Evolutionary conservation across 2,329 filamentous ascomycete genomes (phyloP), one percentile per base, ranked within the genome.

Genomic region (Taxawa tesnikishii): DNA sequence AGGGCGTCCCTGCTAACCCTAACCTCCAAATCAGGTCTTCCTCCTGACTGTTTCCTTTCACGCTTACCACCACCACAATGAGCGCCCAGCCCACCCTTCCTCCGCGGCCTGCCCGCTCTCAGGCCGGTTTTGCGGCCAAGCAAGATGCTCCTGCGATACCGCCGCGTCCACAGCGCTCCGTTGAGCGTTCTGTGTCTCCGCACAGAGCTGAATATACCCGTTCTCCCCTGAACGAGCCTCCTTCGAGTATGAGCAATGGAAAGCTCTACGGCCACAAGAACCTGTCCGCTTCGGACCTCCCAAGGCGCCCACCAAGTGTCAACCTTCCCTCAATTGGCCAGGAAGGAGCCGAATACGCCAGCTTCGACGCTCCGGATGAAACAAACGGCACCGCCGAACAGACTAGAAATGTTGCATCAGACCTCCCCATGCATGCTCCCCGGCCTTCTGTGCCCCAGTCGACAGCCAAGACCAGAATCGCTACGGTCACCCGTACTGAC

Each of bases 301-400:
- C 64, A 12, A 47, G 68, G 26, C 79, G 83, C 31, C 74, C 81
- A 21, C 72, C 75, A 29, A 92, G 83, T 50, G 83, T 94, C 35
- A 72, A 73, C 19, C 70, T 94, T 51, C 88, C 88, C 11, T 81
- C 81, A 1, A 69, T 94, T 34, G 88, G 88, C 36, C 78, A 94
- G 52, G 88, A 94, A 60, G 88, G 88, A 40, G 75, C 68, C 44
- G 88, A 94, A 60, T 94, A 94, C 59, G 83, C 74, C 32, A 79
- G 73, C 47, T 61, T 74, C 31, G 48, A 54, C 30, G 56, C 60
- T 40, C 52, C 58, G 42, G 19, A 23, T 8, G n/a, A 23, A 8
- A 8, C n/a, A n/a, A 23, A 23, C 19, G 19, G 19, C 19, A 8
- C 19, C 50, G 32, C 27, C 33, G 36, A 45, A 32, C 63, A 44